Evolutionary conservation across 1,284 basidiomycete species (phyloP).

Genomic region (Peniophora sp.): DNA sequence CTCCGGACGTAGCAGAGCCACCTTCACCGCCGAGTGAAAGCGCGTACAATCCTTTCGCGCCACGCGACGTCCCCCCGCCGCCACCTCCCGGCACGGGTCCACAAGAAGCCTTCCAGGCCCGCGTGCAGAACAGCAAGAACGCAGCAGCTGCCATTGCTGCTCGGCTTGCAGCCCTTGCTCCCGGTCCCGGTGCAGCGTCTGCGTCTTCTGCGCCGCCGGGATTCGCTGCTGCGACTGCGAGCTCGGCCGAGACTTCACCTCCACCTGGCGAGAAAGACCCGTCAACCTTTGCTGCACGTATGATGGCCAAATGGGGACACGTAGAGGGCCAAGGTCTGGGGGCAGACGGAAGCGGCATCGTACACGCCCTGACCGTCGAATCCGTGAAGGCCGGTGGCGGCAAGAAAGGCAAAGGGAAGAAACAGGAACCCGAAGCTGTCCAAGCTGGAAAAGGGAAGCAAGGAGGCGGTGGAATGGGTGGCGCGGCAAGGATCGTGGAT

Average conservation of each 20-base stretch:
- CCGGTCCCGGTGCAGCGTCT: constrained; percentile 21
- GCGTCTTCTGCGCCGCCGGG: constrained; percentile 20
- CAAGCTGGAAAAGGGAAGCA: constrained; percentile 20
- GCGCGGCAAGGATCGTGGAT: constrained; percentile 81
- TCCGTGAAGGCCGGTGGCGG: constrained; percentile 41
- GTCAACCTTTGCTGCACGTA: constrained; percentile 65
- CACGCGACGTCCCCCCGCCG: constrained; percentile 39
- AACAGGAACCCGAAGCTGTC: constrained; percentile 16
- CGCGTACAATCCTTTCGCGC: constrained; percentile 1
- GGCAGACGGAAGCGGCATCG: constrained; percentile 74
- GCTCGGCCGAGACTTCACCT: constrained; percentile 5
- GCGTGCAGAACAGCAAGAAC: constrained; percentile 48
- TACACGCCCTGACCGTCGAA: constrained; percentile 80
- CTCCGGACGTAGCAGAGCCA: background rate
- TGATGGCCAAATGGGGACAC: constrained; percentile 94
- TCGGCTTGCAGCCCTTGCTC: constrained; percentile 51
- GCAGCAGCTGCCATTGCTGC: constrained; percentile 80
- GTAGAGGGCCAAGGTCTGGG: constrained; percentile 89
- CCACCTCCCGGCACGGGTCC: constrained; percentile 29
- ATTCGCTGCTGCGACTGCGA: constrained; percentile 19
- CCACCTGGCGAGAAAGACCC: constrained; percentile 41
- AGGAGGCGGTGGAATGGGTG: constrained; percentile 33
- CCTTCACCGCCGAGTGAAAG: background rate
- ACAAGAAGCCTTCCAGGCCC: constrained; percentile 41
- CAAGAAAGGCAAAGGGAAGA: constrained; percentile 20